A percentile compares a stretch with the other conserved stretches of the same genome.
phyloP scores from a whole-genome alignment of 345 rosid genomes.

The Arabidopsis suecica region DNA sequence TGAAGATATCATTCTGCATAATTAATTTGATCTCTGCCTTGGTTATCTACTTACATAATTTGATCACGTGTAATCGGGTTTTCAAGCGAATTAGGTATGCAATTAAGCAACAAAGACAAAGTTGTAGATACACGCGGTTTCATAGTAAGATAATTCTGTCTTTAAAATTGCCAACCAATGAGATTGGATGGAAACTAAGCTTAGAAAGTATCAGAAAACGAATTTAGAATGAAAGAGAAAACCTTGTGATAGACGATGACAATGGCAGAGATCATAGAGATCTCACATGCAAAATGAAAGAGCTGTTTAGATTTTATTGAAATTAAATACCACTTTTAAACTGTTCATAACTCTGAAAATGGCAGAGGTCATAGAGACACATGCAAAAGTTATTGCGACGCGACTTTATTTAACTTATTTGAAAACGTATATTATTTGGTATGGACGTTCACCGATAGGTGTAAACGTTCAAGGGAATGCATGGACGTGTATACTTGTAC shows the following conservation, averaged over 20 bases:
- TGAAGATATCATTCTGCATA: background rate
- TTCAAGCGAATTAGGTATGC: background rate
- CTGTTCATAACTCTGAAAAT: constrained; percentile 5
- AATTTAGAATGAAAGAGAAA: too few species aligned
- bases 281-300: background rate
- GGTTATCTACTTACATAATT: too few species aligned
- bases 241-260: too few species aligned
- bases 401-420: background rate
- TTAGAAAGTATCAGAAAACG: too few species aligned
- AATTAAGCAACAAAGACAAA: background rate
- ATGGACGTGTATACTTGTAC: background rate
- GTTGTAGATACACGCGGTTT: background rate
- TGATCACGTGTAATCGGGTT: background rate
- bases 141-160: background rate
- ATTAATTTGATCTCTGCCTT: too few species aligned
- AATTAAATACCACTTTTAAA: background rate
- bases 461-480: background rate
- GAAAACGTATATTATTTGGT: background rate
- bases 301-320: background rate
- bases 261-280: constrained; percentile 4
- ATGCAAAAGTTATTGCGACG: constrained; percentile 8
- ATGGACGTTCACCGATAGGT: background rate
- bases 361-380: constrained; percentile 13
- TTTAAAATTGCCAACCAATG: background rate
- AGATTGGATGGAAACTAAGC: constrained; percentile 15